Conservation (phyloP, 305 asterid genomes). For the Rubia tinctorum region DNA sequence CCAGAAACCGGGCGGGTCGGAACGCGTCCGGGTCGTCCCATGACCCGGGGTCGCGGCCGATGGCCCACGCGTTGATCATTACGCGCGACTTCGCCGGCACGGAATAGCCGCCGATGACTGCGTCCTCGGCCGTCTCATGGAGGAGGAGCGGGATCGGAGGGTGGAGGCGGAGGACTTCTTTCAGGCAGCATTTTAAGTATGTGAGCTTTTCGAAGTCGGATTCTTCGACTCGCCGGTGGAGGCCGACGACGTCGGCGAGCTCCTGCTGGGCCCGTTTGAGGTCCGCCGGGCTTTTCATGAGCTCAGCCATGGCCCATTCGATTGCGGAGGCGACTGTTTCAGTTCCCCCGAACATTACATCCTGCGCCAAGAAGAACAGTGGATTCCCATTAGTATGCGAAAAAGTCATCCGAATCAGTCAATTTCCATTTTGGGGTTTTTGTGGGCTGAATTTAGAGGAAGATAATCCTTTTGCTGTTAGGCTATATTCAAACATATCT, state of each 20-base stretch:
- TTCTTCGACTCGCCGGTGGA: conserved; percentile 58
- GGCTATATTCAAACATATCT: not conserved
- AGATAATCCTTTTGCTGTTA: not conserved
- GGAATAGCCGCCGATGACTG: conserved; percentile 57
- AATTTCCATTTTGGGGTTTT: not conserved
- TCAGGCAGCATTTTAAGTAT: conserved; percentile 61
- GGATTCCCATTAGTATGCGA: not conserved
- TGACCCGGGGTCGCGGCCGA: conserved; percentile 58
- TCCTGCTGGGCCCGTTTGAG: conserved; percentile 63
- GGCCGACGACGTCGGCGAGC: conserved; percentile 54
- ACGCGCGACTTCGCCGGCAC: conserved; percentile 65
- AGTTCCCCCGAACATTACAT: conserved; percentile 94
- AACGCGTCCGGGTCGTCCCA: conserved; percentile 63
- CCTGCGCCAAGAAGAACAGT: conserved; percentile 28
- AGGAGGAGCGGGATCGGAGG: conserved; percentile 93
- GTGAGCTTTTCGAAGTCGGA: conserved; percentile 55
- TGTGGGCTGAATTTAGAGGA: not conserved
- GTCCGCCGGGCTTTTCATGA: conserved; percentile 53
- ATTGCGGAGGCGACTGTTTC: conserved; percentile 87
- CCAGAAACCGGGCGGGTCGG: conserved; percentile 54
- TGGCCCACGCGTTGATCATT: conserved; percentile 76
- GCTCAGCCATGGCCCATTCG: conserved; percentile 84
- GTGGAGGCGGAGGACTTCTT: conserved; percentile 84
- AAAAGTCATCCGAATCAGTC: not conserved
- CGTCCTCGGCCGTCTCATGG: conserved; percentile 67